Evolutionary conservation across 495 filamentous ascomycete genomes (phyloP), one percentile per base, ranked within the genome.

Genomic region (Recurvomyces mirabilis): DNA sequence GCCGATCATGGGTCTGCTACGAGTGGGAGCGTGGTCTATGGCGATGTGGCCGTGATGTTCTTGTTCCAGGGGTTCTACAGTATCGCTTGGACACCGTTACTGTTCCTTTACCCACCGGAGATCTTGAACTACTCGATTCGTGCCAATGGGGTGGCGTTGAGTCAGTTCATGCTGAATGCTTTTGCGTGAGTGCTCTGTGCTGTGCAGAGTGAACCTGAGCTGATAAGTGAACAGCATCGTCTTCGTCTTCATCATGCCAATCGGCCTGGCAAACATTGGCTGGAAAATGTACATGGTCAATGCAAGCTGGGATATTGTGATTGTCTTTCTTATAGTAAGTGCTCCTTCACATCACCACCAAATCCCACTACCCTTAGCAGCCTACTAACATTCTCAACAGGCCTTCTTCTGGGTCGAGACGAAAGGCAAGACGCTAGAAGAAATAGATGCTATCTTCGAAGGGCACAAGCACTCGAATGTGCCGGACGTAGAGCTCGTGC

Each of bases 81-180:
- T 23, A 28, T 46, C 9, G 43, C 43, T 13, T 46, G 43, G 61
- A 79, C 74, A 13, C 75, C 75, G 10, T 65, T 80, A 20, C 65
- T 76, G 18, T 70, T 68, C 43, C 68, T 76, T 18, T 78, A 79
- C 43, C 75, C 77, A 20, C 66, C 70, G 19, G 68, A 72, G 45
- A 34, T 46, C 12, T 66, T 65, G 40, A 53, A 52, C 29, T 59
- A 56, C 41, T 48, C 51, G n/a, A 53, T 56, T 29, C 55, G 57
- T 4, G 57, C 57, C 6, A 60, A 53, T 29, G 57, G 57, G 2
- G 7, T 60, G 44, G 57, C 46, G 2, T 45, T 60, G 33, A 56
- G 38, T 24, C 37, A 46, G 30, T 50, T 58, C 35, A 38, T 44
- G n/a, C 46, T 68, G 15, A 74, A 73, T 54, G 64, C 60, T 2